Evolutionary conservation across 108 stramenopile genomes (phyloP), one percentile per base, ranked within the genome.

Genomic region (Pseudonitzschia pungens): DNA sequence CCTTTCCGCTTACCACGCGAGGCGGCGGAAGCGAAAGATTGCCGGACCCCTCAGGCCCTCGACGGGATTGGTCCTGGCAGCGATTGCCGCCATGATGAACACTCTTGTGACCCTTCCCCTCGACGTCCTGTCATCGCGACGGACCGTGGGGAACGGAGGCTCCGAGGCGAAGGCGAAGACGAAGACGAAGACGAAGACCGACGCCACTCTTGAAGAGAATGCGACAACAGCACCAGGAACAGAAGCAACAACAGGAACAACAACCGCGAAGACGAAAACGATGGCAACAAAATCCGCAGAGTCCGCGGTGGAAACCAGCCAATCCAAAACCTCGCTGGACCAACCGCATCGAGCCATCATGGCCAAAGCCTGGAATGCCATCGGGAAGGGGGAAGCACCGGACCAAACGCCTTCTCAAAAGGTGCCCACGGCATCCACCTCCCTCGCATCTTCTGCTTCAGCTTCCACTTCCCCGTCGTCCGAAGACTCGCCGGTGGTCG

Each of bases 31-130:
- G 74, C 4, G 36, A 36, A 6, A 5, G 36, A 36, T 36, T 6
- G 36, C 2, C 36, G n/a, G 5, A 40, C 0, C 32, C 6, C 68
- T 71, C n/a, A 73, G 77, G 26, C 72, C 90, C 5, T 51, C 75
- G 11, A 78, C 86, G n/a, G 91, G 91, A 52, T 75, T 97, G 21
- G 33, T 91, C 10, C 69, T 96, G 31, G 86, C 96, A 1, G 91
- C 92, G n/a, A 60, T 95, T 29, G 91, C 97, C 0, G 95, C 96
- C 0, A 83, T 89, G 42, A 62, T 93, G 33, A 97, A 97, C 71
- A 91, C 92, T 10, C 36, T 79, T 11, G 66, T 97, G 44, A 97
- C 97, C 0, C 78, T 97, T 45, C 97, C 97, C 0, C 72, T 97
- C 67, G 97, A 96, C 65, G 92, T 92, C 24, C 73, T 97, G 22